These are phyloP conservation scores for Aurantiochytrium sp. DNA, from an alignment of 108 stramenopile species.

Conservation along the genomic window DNA sequence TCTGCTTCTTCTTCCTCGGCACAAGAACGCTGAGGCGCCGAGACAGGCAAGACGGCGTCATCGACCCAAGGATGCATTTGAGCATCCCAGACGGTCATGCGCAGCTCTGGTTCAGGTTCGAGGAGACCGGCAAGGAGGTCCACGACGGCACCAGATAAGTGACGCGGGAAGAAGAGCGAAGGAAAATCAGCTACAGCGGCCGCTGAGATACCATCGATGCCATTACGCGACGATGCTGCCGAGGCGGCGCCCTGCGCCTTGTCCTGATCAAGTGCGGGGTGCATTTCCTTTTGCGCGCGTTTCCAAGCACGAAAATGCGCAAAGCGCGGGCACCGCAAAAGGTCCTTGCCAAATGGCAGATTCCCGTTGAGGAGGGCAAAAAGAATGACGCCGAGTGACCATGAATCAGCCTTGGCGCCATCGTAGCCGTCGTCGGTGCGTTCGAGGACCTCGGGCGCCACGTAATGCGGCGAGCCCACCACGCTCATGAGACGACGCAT, in stretches of 20 bases:
- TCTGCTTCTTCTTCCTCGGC: not conserved
- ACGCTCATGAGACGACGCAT: constrained; percentile 31
- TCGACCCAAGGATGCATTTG: not conserved
- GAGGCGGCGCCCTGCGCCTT: not conserved
- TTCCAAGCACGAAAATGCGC: constrained; percentile 14
- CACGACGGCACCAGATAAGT: not conserved
- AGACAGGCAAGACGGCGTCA: not conserved
- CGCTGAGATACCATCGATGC: not conserved
- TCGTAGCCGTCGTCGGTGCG: constrained; percentile 44
- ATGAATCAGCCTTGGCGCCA: constrained; percentile 68
- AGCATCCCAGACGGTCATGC: constrained; percentile 18
- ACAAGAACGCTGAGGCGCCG: not conserved
- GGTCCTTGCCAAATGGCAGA: constrained; percentile 32
- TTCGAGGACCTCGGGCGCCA: constrained; percentile 44
- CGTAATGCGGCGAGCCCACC: constrained; percentile 52
- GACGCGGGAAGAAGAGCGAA: constrained; percentile 15
- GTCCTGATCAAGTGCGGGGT: not conserved
- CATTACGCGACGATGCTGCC: not conserved
- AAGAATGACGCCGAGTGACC: constrained; percentile 47
- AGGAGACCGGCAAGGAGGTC: constrained; percentile 7
- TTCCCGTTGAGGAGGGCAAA: constrained; percentile 27
- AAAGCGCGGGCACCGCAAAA: constrained; percentile 17
- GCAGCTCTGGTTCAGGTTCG: constrained; percentile 20
- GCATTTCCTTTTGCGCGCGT: not conserved
- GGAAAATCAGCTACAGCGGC: not conserved